These are phyloP conservation scores for Dipodascus albidus DNA, from an alignment of 805 yeast species.

Conservation along the genomic window DNA sequence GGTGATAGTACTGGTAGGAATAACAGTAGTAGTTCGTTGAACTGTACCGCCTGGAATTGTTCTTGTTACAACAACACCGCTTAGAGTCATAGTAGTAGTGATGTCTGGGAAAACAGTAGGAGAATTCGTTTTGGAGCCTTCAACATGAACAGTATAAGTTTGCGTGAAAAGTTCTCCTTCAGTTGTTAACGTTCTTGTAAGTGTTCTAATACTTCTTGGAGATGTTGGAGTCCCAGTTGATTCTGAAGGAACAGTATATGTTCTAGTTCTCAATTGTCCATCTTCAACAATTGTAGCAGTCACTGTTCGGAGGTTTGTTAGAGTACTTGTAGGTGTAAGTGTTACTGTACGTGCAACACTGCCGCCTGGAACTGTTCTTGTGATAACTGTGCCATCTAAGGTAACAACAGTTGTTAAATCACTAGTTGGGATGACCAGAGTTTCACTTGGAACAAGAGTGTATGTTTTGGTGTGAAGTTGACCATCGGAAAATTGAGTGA, in stretches of 20 bases:
- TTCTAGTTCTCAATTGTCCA: background rate
- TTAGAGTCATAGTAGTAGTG: background rate
- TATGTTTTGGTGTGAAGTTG: background rate
- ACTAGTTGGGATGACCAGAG: background rate
- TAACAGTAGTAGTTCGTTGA: background rate
- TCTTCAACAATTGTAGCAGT: background rate
- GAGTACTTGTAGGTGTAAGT: background rate
- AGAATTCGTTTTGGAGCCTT: background rate
- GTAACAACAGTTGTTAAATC: background rate
- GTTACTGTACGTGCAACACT: background rate
- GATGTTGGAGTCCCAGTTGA: background rate
- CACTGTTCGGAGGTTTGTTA: background rate
- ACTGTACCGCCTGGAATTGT: background rate
- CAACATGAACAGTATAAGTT: background rate
- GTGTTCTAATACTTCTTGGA: background rate
- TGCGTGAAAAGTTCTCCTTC: background rate
- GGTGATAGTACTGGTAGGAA: background rate
- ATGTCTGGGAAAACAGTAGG: background rate
- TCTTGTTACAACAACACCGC: background rate
- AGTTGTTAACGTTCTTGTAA: background rate
- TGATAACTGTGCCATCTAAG: background rate
- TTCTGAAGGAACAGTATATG: background rate
- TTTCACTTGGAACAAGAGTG: no score
- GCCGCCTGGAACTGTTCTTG: background rate
- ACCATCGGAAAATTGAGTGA: background rate